phyloP scores from a whole-genome alignment of 1,284 basidiomycete genomes.

The Stygiomarasmius scandens region DNA sequence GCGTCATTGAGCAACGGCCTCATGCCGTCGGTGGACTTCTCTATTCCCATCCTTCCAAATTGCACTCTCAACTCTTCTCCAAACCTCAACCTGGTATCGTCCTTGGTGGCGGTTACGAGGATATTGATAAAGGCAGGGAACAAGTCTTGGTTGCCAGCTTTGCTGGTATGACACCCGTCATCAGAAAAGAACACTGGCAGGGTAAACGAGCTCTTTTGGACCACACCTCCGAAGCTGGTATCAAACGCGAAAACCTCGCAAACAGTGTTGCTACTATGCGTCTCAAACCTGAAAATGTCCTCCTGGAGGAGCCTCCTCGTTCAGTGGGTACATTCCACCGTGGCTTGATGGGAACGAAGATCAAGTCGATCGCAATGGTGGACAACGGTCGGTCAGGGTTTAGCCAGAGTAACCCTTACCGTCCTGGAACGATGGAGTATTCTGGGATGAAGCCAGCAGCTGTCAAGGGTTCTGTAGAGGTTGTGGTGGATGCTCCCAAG shows the following conservation, averaged over 20 bases:
- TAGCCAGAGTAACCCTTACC: conserved; percentile 13
- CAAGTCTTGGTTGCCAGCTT: conserved; percentile 35
- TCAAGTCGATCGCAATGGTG: conserved; percentile 29
- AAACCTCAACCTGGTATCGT: conserved; percentile 62
- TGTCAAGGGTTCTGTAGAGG: neutral
- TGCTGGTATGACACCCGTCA: conserved; percentile 36
- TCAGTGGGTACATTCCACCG: conserved; percentile 38
- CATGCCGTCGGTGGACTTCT: conserved; percentile 64
- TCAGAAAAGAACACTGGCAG: conserved; percentile 18
- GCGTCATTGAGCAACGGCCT: conserved; percentile 60
- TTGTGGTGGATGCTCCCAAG: no score
- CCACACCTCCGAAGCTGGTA: conserved; percentile 26
- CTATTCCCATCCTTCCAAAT: conserved; percentile 53
- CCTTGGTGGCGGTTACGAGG: conserved; percentile 34
- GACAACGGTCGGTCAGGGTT: conserved; percentile 1
- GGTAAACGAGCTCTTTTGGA: conserved; percentile 27
- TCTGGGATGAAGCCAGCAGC: conserved; percentile 4
- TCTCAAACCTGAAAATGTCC: conserved; percentile 25
- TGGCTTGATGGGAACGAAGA: conserved; percentile 38
- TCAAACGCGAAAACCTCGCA: conserved; percentile 17
- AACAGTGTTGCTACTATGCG: conserved; percentile 21
- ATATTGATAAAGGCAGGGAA: no score
- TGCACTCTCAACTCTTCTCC: conserved; percentile 57
- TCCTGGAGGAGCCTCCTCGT: conserved; percentile 30
- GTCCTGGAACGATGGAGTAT: conserved; percentile 15